Percentiles rank a stretch among this genome's conserved stretches.
Evolutionary conservation across 805 yeast genomes (phyloP).

Genomic region (Candida chilensis): DNA sequence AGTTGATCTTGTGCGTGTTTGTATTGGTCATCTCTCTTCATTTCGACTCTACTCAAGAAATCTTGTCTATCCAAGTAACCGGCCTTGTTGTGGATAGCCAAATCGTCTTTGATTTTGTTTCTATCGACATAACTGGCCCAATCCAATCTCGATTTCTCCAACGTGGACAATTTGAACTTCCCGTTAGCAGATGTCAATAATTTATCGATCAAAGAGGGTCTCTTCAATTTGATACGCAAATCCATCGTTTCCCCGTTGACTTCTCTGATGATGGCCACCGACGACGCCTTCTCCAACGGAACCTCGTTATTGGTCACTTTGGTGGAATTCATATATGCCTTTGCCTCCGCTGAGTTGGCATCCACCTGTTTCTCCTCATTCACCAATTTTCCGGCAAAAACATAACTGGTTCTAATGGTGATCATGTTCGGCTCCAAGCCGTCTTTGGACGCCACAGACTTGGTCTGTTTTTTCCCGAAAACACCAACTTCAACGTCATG

Average conservation of each 20-base stretch:
- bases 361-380: constrained; percentile 76
- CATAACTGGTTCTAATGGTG: constrained; percentile 67
- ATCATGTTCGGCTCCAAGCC: constrained; percentile 37
- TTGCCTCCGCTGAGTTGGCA: constrained; percentile 76
- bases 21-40: constrained; percentile 40
- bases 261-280: constrained; percentile 2
- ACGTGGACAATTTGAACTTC: constrained; percentile 70
- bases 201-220: constrained; percentile 70
- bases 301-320: constrained; percentile 13
- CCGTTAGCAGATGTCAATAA: constrained; percentile 62
- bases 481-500: background rate
- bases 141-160: constrained; percentile 88
- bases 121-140: constrained; percentile 94
- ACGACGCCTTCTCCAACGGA: constrained; percentile 5
- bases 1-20: too few relatives aligned
- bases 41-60: constrained; percentile 70
- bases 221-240: constrained; percentile 50
- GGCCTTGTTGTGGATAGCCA: constrained; percentile 71
- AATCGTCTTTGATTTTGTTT: constrained; percentile 76
- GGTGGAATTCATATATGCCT: constrained; percentile 60
- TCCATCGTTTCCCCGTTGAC: constrained; percentile 16
- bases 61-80: constrained; percentile 91
- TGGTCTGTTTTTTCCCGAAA: background rate
- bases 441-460: background rate
- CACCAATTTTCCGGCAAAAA: constrained; percentile 81